phyloP scores from a whole-genome alignment of 192 early-diverging fungal species.

The Linnemannia hyalina region DNA sequence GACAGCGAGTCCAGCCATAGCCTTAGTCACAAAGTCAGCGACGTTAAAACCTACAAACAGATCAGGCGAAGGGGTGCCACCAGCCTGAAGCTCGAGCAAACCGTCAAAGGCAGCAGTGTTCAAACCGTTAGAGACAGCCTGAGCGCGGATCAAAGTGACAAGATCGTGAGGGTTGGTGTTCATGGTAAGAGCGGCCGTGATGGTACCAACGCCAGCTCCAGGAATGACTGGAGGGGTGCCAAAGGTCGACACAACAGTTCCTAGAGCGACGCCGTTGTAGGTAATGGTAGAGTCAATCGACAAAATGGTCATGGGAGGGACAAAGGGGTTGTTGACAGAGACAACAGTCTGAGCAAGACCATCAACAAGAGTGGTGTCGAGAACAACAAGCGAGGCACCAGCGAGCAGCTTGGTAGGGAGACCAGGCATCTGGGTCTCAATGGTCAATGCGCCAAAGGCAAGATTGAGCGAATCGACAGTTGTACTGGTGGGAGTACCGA shows the following conservation, averaged over 20 bases:
- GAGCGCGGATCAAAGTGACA: conserved; percentile 53
- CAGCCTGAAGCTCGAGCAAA: too few species aligned
- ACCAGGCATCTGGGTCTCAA: conserved; percentile 60
- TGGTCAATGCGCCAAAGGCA: conserved; percentile 49
- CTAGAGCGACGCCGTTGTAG: conserved; percentile 55
- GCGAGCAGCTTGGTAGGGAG: conserved; percentile 51
- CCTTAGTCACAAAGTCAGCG: conserved; percentile 19
- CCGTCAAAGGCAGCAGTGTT: too few species aligned
- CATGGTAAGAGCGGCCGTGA: conserved; percentile 53
- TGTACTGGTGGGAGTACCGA: conserved; percentile 52
- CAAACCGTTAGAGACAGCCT: conserved; percentile 44
- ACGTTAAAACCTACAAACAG: too few species aligned
- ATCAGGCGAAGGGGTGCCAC: too few species aligned
- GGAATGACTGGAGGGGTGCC: conserved; percentile 49
- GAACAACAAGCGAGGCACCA: conserved; percentile 48
- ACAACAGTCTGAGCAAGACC: conserved; percentile 59
- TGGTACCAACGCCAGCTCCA: conserved; percentile 35
- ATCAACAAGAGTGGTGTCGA: conserved; percentile 44
- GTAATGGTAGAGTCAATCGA: conserved; percentile 54
- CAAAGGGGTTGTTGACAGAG: conserved; percentile 64
- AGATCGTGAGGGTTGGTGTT: conserved; percentile 62
- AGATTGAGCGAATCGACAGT: conserved; percentile 52
- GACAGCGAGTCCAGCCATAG: conserved; percentile 55
- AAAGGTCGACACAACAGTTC: conserved; percentile 56
- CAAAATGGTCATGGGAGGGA: conserved; percentile 57